Evolutionary conservation across 2,329 filamentous ascomycete species (phyloP), one percentile per base, ranked within the genome.

Genomic region (Alternaria consortialis): DNA sequence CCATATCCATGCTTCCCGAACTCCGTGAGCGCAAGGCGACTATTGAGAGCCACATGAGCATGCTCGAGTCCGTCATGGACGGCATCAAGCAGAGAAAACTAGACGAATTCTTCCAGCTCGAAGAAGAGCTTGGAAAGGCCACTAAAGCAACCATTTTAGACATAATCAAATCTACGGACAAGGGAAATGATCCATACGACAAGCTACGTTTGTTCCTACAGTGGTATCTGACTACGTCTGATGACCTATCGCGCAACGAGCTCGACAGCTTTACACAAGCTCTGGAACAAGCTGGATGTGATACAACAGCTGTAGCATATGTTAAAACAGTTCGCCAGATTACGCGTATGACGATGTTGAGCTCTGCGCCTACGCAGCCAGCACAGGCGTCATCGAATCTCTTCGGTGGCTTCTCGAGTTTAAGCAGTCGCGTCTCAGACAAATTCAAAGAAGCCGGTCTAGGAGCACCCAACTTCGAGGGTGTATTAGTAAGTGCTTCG

Each of bases 331-430:
- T 98, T 53, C 93, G 94, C 62, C 92, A 96, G 67, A 93, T 97
- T 52, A 98, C 94, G 5, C 93, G 95, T 66, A 97, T 98, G 93
- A 98, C 94, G 13, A 97, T 98, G 87, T 91, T 99, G 78, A 92
- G 94, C 4, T 96, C 94, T 1, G 90, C 94, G 31, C 89, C 91
- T 9, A 84, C 86, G 13, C 84, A 90, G 62, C 83, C 88, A 13
- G 84, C 86, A 17, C 86, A 90, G 69, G 87, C 88, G 66, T 78
- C 91, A 4, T 89, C 87, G 6, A 92, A 97, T 71, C 85, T 99
- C 15, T 97, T 99, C 82, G 91, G 93, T 20, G 93, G 94, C 48
- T 97, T 99, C 82, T 95, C 91, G 31, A 93, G 91, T 43, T 91
- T 99, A 65, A 95, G 93, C 11, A 94, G 91, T 43, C 91, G 94